Evolutionary conservation across 108 stramenopile genomes (phyloP), one percentile per base, ranked within the genome.

Genomic region (Fistulifera solaris): DNA sequence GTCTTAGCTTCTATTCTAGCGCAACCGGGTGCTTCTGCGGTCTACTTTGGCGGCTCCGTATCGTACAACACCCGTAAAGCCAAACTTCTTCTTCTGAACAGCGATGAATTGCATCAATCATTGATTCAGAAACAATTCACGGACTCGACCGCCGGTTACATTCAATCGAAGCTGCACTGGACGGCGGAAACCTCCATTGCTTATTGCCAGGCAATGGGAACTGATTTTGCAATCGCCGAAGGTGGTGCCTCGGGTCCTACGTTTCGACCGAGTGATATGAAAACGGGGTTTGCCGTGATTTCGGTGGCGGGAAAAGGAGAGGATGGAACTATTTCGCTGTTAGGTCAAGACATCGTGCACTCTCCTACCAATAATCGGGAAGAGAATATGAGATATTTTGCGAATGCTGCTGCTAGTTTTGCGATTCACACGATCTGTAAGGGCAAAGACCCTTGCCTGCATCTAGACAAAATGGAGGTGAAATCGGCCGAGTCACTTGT

Each of bases 241-340:
- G 83, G 77, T 1, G 88, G 88, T 23, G 88, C 88, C 8, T 62
- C 88, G 0, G 88, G 88, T 1, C 88, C 88, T 6, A 85, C 88
- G 10, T 89, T 89, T 70, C 58, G 70, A 35, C 88, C 88, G 13
- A 27, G 70, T 2, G 88, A 61, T 10, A 48, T 89, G 56, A 62
- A 65, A n/a, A 47, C 40, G 38, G 84, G 88, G 10, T 89, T 89
- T 72, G 67, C 84, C 16, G 84, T 75, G 10, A 56, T 85, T 48
- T 58, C 80, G 24, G 44, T 89, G 22, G 88, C 88, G 5, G 83
- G 73, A 43, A 45, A 66, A 21, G 38, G 40, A 2, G 27, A 28
- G 16, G 48, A 58, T 17, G 52, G 52, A 44, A 56, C 60, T 12
- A 64, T 79, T 0, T 49, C 62, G 54, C 35, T 89, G 10, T 49